Percentiles rank a stretch among this genome's conserved stretches.
Conservation (phyloP, 345 rosid species). For the Psidium guajava region DNA sequence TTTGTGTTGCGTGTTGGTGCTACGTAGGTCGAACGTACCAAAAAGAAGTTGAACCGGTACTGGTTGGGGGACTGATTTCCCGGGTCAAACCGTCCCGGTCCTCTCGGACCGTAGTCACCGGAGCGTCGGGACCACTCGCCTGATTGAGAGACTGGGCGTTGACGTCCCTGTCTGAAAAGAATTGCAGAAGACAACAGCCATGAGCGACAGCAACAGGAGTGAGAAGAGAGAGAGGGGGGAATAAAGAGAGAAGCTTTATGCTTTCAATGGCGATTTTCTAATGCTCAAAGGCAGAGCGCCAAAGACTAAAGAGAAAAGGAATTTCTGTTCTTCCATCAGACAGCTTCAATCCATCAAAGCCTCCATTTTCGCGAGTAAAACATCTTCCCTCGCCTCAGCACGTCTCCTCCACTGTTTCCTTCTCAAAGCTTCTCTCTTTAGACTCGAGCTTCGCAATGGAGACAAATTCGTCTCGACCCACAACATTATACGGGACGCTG, state of each 20-base stretch:
- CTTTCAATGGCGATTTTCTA: neutral
- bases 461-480: neutral
- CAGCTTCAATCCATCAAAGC: neutral
- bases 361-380: neutral
- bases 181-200: neutral
- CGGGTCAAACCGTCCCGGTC: neutral
- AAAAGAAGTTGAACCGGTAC: rapidly evolving
- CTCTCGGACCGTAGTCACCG: neutral
- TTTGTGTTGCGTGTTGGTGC: too few species aligned
- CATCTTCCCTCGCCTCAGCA: neutral
- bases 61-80: neutral
- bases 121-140: neutral
- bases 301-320: neutral
- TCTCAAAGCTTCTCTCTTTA: neutral
- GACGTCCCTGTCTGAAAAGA: neutral
- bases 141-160: too few species aligned
- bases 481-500: neutral
- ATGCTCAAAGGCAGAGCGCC: neutral
- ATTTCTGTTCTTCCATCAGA: neutral
- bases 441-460: neutral
- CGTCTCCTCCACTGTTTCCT: neutral
- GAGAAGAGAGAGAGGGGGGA: neutral
- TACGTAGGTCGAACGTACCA: too few species aligned
- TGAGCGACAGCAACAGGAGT: neutral
- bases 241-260: neutral